Conservation (phyloP, 306 rosid genomes). For the Cicer judaicum region DNA sequence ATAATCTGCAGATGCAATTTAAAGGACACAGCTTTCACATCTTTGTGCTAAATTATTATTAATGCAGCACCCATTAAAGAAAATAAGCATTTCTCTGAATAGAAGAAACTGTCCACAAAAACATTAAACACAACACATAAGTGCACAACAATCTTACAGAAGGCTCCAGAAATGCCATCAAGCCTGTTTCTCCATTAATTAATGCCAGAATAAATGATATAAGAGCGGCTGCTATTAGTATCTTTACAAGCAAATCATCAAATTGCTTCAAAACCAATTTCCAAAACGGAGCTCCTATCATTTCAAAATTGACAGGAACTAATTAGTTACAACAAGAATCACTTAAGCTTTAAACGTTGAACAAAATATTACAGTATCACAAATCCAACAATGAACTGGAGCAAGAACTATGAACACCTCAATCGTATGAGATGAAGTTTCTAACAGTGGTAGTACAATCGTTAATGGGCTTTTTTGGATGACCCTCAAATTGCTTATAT, state of each 20-base stretch:
- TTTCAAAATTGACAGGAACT: slow-evolving; percentile 41
- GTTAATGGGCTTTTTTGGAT: slow-evolving; percentile 25
- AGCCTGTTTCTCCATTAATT: slow-evolving; percentile 92
- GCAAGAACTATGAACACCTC: slow-evolving; percentile 34
- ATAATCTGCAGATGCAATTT: slow-evolving; percentile 29
- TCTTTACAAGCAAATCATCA: slow-evolving; percentile 95
- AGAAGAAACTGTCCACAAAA: slow-evolving; percentile 5
- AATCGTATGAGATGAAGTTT: slow-evolving; percentile 27
- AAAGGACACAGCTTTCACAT: slow-evolving; percentile 35
- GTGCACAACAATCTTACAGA: slow-evolving; percentile 65
- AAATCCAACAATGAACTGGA: slow-evolving; percentile 32
- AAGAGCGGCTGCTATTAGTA: slow-evolving; percentile 84
- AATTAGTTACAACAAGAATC: slow-evolving; percentile 31
- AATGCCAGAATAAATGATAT: slow-evolving; percentile 85
- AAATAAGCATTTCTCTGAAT: slow-evolving; percentile 24
- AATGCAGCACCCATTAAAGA: neutral
- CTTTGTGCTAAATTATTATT: slow-evolving; percentile 13
- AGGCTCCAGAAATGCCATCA: slow-evolving; percentile 96
- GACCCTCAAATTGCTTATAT: slow-evolving; percentile 21
- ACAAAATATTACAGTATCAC: slow-evolving; percentile 13
- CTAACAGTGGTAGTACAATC: neutral
- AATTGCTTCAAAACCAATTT: slow-evolving; percentile 93
- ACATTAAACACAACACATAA: slow-evolving; percentile 22
- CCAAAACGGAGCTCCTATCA: slow-evolving; percentile 94
- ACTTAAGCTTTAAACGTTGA: slow-evolving; percentile 15